A percentile compares a stretch with the other conserved stretches of the same genome.
phyloP scores from a whole-genome alignment of 352 stramenopile species.

The Phytophthora europaea region DNA sequence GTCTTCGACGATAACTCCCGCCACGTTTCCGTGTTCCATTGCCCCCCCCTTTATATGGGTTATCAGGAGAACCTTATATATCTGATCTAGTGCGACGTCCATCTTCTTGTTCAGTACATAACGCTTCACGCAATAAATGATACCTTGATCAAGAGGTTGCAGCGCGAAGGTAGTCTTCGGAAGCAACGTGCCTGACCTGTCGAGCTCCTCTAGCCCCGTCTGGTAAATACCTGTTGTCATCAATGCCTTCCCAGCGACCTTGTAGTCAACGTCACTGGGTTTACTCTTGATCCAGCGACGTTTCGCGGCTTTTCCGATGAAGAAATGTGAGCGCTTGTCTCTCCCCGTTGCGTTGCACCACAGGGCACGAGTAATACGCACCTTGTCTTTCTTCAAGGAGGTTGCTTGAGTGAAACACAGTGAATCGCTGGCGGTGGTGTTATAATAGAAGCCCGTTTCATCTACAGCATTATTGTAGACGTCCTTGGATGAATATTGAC shows the following conservation, averaged over 20 bases:
- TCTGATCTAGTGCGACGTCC: slow-evolving; percentile 12
- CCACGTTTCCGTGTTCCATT: slow-evolving; percentile 6
- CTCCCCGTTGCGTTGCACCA: slow-evolving; percentile 16
- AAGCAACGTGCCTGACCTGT: not conserved
- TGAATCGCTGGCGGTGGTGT: not conserved
- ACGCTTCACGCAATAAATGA: slow-evolving; percentile 13
- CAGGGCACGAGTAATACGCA: too few species aligned
- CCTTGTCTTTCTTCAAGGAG: slow-evolving; percentile 8
- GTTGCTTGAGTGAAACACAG: not conserved
- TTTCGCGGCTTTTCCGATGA: slow-evolving; percentile 8
- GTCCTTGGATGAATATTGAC: not conserved
- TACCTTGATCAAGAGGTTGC: slow-evolving; percentile 19
- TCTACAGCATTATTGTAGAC: slow-evolving; percentile 8
- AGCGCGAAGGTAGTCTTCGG: slow-evolving; percentile 13
- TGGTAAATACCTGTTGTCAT: slow-evolving; percentile 8
- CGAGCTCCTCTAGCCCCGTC: slow-evolving; percentile 10
- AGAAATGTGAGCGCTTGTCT: slow-evolving; percentile 3
- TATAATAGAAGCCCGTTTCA: not conserved
- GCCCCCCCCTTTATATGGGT: slow-evolving; percentile 8
- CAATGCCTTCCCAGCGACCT: slow-evolving; percentile 2
- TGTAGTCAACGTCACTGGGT: slow-evolving; percentile 5
- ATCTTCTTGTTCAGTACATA: slow-evolving; percentile 10
- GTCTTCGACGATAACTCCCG: slow-evolving; percentile 2
- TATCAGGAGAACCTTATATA: slow-evolving; percentile 1
- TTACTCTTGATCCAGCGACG: slow-evolving; percentile 5